Conservation (phyloP, 805 yeast species). For the Candida coleopterorum region DNA sequence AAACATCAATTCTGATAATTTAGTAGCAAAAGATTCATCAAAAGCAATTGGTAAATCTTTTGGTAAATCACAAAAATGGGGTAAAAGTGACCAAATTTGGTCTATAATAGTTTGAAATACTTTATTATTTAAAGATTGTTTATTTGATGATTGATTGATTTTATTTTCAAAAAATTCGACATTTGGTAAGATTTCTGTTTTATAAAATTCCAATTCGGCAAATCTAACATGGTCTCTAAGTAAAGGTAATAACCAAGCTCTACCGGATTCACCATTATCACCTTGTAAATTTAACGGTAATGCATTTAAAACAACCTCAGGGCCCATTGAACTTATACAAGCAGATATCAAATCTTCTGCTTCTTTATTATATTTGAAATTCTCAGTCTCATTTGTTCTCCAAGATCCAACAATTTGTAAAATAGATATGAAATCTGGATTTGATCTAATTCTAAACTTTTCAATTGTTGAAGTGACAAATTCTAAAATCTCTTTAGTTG, state of each 20-base stretch:
- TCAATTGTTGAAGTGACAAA: constrained; percentile 58
- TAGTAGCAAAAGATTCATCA: constrained; percentile 72
- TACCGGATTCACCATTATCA: constrained; percentile 50
- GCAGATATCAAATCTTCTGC: constrained; percentile 78
- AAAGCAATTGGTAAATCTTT: constrained; percentile 62
- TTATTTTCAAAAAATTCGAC: constrained; percentile 50
- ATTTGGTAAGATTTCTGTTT: constrained; percentile 61
- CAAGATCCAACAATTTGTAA: constrained; percentile 76
- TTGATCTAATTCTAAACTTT: constrained; percentile 58
- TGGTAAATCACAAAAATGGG: constrained; percentile 86
- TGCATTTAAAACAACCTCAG: constrained; percentile 67
- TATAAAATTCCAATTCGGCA: constrained; percentile 64
- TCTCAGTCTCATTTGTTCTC: constrained; percentile 72
- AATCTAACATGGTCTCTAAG: constrained; percentile 79
- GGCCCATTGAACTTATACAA: constrained; percentile 79
- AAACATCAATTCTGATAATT: constrained; percentile 69
- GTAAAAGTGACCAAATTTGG: constrained; percentile 89
- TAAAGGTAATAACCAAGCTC: constrained; percentile 93
- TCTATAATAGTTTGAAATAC: constrained; percentile 81
- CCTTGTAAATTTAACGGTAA: constrained; percentile 78
- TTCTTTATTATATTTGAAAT: constrained; percentile 63
- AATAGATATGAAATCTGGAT: constrained; percentile 65
- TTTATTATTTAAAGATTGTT: constrained; percentile 65
- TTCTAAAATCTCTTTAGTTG: constrained; percentile 71
- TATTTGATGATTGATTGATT: constrained; percentile 37